A percentile compares a stretch with the other conserved stretches of the same genome.
phyloP scores from a whole-genome alignment of 495 filamentous ascomycete species.

The Trypethelium eluteriae region DNA sequence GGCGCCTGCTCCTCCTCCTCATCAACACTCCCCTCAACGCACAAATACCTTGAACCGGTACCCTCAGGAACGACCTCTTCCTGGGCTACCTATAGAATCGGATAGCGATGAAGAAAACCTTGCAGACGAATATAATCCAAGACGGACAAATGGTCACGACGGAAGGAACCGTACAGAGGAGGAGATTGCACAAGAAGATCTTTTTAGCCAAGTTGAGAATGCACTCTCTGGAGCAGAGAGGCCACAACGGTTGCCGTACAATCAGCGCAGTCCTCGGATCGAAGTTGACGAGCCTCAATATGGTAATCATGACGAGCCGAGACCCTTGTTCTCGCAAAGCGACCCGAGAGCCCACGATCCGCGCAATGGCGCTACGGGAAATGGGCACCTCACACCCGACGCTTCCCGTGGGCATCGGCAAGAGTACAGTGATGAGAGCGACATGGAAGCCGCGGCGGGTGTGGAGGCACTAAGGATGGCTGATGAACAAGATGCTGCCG shows the following conservation, averaged over 20 bases:
- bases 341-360: slow-evolving; percentile 11
- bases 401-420: slow-evolving; percentile 33
- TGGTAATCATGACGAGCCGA: slow-evolving; percentile 6
- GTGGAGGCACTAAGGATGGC: slow-evolving; percentile 75
- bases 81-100: slow-evolving; percentile 45
- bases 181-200: slow-evolving; percentile 31
- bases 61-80: slow-evolving; percentile 54
- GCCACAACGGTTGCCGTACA: background rate
- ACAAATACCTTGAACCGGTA: slow-evolving; percentile 50
- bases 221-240: slow-evolving; percentile 21
- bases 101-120: slow-evolving; percentile 35
- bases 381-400: slow-evolving; percentile 47
- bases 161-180: slow-evolving; percentile 6
- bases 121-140: slow-evolving; percentile 7
- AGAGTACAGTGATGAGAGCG: slow-evolving; percentile 65
- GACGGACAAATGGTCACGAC: slow-evolving; percentile 5
- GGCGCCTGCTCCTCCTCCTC: slow-evolving; percentile 38
- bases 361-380: slow-evolving; percentile 40
- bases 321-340: slow-evolving; percentile 17
- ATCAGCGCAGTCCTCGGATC: slow-evolving; percentile 17
- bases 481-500: slow-evolving; percentile 66
- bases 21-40: slow-evolving; percentile 43
- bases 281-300: slow-evolving; percentile 19
- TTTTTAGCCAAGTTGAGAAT: slow-evolving; percentile 35
- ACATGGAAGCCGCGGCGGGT: slow-evolving; percentile 83